A percentile compares a stretch with the other conserved stretches of the same genome.
Evolutionary conservation across 768 basidiomycete genomes (phyloP).

Genomic region (Wakefieldia striispora): DNA sequence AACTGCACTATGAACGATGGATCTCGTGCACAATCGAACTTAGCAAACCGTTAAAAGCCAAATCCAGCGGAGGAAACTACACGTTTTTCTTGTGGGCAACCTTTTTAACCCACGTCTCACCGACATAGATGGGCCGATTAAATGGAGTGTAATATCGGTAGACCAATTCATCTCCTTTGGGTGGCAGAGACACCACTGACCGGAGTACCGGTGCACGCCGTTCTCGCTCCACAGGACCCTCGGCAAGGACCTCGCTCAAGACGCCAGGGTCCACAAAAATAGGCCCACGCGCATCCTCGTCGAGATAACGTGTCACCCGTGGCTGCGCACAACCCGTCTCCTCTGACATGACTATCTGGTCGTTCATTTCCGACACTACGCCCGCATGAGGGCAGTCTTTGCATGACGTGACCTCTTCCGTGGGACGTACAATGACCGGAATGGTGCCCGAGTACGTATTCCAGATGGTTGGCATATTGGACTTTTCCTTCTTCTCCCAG

Average conservation of each 20-base stretch:
- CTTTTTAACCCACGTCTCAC: constrained; percentile 18
- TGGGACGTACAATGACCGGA: constrained; percentile 4
- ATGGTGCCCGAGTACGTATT: background rate
- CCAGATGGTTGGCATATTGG: background rate
- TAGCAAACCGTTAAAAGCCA: no score
- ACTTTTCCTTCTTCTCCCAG: constrained; percentile 3
- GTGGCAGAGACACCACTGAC: constrained; percentile 3
- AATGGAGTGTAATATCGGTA: constrained; percentile 7
- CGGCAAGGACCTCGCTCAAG: background rate
- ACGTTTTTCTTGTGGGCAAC: background rate
- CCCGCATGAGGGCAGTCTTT: background rate
- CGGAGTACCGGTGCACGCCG: constrained; percentile 6
- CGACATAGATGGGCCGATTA: constrained; percentile 15
- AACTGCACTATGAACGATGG: no score
- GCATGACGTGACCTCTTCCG: background rate
- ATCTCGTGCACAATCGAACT: no score
- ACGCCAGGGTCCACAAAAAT: constrained; percentile 12
- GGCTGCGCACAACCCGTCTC: background rate
- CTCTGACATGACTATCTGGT: constrained; percentile 4
- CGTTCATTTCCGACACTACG: background rate
- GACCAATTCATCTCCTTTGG: constrained; percentile 15
- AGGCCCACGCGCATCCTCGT: constrained; percentile 15
- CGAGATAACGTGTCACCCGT: constrained; percentile 17
- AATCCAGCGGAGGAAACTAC: no score
- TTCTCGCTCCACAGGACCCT: constrained; percentile 4